phyloP scores from a whole-genome alignment of 2,329 filamentous ascomycete genomes.

The Cladophialophora immunda region DNA sequence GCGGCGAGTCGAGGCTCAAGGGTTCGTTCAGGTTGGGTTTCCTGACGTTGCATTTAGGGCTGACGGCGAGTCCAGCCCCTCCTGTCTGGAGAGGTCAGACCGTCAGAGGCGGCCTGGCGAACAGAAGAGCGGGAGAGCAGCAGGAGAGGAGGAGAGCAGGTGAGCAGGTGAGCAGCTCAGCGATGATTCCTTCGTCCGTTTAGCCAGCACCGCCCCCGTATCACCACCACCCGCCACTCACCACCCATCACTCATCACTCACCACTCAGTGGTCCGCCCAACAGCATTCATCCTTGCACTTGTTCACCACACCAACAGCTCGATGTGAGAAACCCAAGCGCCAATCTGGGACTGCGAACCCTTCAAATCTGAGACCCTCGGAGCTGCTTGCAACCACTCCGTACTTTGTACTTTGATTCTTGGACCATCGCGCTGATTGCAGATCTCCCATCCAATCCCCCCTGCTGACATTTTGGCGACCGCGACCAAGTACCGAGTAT shows the following conservation, averaged over 20 bases:
- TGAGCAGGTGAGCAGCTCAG: constrained; percentile 6
- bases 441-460: not conserved
- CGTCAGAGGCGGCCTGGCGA: not conserved
- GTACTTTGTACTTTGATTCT: not conserved
- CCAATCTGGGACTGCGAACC: not conserved
- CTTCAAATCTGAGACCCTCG: not conserved
- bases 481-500: not conserved
- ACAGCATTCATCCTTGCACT: not conserved
- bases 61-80: constrained; percentile 19
- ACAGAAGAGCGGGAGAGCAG: not conserved
- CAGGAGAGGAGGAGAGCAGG: not conserved
- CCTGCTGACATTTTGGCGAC: not conserved
- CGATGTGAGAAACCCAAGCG: not conserved
- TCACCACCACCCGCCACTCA: constrained; percentile 8
- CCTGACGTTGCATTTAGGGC: constrained; percentile 30
- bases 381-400: not conserved
- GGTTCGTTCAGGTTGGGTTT: not conserved
- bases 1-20: not conserved
- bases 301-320: constrained; percentile 3
- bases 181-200: constrained; percentile 4
- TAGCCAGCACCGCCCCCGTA: not conserved
- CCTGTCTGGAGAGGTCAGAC: not conserved
- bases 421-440: not conserved
- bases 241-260: constrained; percentile 3
- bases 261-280: not conserved